Evolutionary conservation across 225 moss, liverwort and hornwort species (phyloP), one percentile per base, ranked within the genome.

Genomic region (Thuidium tamariscinum): DNA sequence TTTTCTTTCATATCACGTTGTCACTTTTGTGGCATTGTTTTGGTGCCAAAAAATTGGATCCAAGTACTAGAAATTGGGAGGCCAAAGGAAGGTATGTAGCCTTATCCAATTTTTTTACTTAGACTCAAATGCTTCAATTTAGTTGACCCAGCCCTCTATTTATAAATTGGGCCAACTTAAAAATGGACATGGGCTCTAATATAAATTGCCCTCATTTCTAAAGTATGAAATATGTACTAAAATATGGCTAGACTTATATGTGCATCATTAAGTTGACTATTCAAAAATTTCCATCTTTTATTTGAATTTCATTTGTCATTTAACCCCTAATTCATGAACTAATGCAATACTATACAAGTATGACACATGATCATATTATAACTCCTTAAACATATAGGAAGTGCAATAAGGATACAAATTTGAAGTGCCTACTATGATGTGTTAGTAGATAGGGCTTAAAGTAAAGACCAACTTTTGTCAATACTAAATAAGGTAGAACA

Each of bases 11-110:
- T 20, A 66, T 66, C 3, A 36, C 66, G 20, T 66, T 36, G 3
- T 10, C 11, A 36, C 3, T 65, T 20, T 1, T 5, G 10, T 19
- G 2, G 11, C 1, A 65, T 0, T 65, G 2, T 20, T n/a, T 36
- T 66, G n/a, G 10, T 2, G 0, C 18, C 64, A 64, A 64, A 61
- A 27, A 61, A 29, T 61, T 57, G 23, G 10, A 12, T 1, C 7
- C 7, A 64, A 64, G 18, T n/a, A 9, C 64, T 34, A n/a, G 17
- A 62, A 64, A 2, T 34, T 65, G 19, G 65, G 2, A n/a, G 7
- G 14, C 15, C 14, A n/a, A n/a, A n/a, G n/a, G n/a, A n/a, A n/a
- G n/a, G n/a, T n/a, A n/a, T n/a, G n/a, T n/a, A n/a, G n/a, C 8
- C n/a, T 65, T 65, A n/a, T 1, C 18, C 2, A 65, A n/a, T 65